Evolutionary conservation across 805 yeast genomes (phyloP), one percentile per base, ranked within the genome.

Genomic region (Yarrowia sp.): DNA sequence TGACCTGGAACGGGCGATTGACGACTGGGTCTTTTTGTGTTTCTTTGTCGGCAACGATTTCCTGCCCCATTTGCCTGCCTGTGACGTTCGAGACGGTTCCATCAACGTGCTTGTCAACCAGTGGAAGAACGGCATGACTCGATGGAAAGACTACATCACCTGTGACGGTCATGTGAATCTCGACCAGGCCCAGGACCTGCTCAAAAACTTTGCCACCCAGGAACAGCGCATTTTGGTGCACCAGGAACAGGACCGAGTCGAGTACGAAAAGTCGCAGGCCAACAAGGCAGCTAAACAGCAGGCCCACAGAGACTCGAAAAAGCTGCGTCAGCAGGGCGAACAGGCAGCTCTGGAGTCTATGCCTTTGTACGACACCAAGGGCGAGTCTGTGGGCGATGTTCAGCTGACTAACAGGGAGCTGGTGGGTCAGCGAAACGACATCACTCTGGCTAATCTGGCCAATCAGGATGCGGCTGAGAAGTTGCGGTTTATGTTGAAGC

Each of bases 11-110:
- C 81, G 99, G 66, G 98, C 98, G 1, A 87, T 95, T 67, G 99
- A 95, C 74, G 99, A 95, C 77, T 95, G 99, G 99, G 91, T 95
- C 16, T 95, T 95, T 70, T 88, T 95, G 92, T 93, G 98, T 82
- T 95, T 95, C 79, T 95, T 95, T 73, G 96, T 93, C 68, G 99
- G 99, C 76, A 95, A 95, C 74, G 99, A 95, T 84, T 95, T 95
- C 81, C 79, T 95, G 71, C 99, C 99, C 0, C 98, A 93, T 77
- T 79, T 95, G 69, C 98, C 99, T 4, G 86, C 96, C 32, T 81
- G 95, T 64, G 97, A 93, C 71, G 98, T 95, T 46, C 85, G 99
- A 70, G 98, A 95, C 75, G 90, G 90, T 72, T 92, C 97, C 70
- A 89, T 95, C 71, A 97, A 93, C 72, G 79, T 83, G 24, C 77